Percentiles rank a stretch among this genome's conserved stretches.
Evolutionary conservation across 768 basidiomycete genomes (phyloP).

Genomic region (Dentipellis fragilis): DNA sequence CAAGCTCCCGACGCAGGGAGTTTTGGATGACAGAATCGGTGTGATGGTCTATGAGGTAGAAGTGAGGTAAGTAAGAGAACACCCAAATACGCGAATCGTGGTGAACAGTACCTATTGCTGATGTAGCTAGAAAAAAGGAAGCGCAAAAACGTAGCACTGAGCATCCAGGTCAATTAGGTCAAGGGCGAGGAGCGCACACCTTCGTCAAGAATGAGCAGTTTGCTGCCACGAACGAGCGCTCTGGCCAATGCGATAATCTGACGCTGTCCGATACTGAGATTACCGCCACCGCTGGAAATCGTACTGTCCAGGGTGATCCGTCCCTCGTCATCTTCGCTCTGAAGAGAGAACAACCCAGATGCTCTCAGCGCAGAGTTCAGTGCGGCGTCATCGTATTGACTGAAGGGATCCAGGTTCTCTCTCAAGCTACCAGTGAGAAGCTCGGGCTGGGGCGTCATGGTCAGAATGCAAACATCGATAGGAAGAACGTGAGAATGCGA

Average conservation of each 20-base stretch:
- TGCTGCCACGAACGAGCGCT: slow-evolving; percentile 47
- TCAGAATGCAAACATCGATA: neutral
- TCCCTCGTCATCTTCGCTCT: slow-evolving; percentile 25
- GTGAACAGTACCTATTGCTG: neutral
- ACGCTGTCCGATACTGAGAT: slow-evolving; percentile 49
- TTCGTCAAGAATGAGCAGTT: slow-evolving; percentile 50
- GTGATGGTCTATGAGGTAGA: slow-evolving; percentile 32
- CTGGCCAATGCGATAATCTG: slow-evolving; percentile 52
- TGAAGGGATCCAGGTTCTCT: slow-evolving; percentile 53
- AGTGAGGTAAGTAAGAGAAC: neutral
- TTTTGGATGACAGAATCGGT: slow-evolving; percentile 50
- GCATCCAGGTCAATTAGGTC: neutral
- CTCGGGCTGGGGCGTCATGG: slow-evolving; percentile 25
- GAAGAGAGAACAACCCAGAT: slow-evolving; percentile 34
- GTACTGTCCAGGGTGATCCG: slow-evolving; percentile 34
- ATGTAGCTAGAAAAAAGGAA: neutral
- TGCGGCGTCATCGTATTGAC: slow-evolving; percentile 39
- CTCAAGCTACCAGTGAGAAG: slow-evolving; percentile 47
- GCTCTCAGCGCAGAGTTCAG: slow-evolving; percentile 39
- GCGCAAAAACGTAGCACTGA: neutral
- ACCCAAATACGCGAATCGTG: neutral
- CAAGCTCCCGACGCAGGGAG: slow-evolving; percentile 38
- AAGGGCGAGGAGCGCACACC: slow-evolving; percentile 17
- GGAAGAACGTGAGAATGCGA: neutral
- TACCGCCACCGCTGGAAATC: slow-evolving; percentile 34